These are phyloP conservation scores for Penicillium ucsense DNA, from an alignment of 495 filamentous ascomycete species.

Conservation along the genomic window DNA sequence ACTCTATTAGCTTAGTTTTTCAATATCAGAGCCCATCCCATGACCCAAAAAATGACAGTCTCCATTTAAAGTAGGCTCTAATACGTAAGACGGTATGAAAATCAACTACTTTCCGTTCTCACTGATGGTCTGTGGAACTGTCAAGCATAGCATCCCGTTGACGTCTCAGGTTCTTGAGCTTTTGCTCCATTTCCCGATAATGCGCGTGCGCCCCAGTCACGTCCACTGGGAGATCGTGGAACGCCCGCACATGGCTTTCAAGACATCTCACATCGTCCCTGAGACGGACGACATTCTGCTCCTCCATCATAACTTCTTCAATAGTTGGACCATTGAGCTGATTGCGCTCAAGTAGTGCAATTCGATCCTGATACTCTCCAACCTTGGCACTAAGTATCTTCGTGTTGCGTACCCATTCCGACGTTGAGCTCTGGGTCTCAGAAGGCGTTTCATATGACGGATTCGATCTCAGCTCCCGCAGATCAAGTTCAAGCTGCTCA, in stretches of 20 bases:
- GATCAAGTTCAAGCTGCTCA: constrained; percentile 20
- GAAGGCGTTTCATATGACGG: constrained; percentile 40
- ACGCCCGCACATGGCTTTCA: constrained; percentile 47
- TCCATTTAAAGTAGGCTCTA: too few relatives aligned
- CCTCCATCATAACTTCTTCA: constrained; percentile 40
- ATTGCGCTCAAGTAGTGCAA: constrained; percentile 30
- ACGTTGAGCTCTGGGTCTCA: constrained; percentile 47
- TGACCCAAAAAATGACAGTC: too few relatives aligned
- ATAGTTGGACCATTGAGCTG: constrained; percentile 32
- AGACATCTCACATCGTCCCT: constrained; percentile 34
- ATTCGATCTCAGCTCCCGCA: constrained; percentile 32
- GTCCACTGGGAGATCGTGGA: constrained; percentile 62
- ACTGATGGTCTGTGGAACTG: constrained; percentile 20
- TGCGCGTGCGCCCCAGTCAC: constrained; percentile 52
- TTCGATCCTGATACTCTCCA: constrained; percentile 45
- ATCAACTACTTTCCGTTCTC: background rate
- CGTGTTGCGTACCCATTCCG: constrained; percentile 51
- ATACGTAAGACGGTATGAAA: too few relatives aligned
- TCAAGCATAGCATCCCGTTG: constrained; percentile 65
- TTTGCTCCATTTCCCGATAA: constrained; percentile 52
- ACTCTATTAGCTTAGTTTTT: too few relatives aligned
- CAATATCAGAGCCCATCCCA: too few relatives aligned
- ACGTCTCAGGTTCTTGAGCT: constrained; percentile 46
- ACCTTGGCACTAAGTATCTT: constrained; percentile 50
- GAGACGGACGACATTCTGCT: constrained; percentile 26